These are phyloP conservation scores for Paraphaeosphaeria sporulosa DNA, from an alignment of 2,329 filamentous ascomycete genomes.

Conservation along the genomic window DNA sequence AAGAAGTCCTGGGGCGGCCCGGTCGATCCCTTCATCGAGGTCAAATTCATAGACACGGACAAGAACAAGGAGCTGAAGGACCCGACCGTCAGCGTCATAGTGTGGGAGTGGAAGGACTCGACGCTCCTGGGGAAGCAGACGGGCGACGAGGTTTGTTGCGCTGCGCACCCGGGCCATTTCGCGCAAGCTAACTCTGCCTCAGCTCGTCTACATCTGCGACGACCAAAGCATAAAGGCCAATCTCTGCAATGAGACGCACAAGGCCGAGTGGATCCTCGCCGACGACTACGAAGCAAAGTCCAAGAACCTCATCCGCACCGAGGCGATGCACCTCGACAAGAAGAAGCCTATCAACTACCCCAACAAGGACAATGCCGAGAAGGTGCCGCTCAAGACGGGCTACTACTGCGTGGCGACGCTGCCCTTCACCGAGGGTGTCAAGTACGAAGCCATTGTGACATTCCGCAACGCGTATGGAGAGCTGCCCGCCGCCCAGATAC, in stretches of 20 bases:
- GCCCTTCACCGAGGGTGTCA: constrained; percentile 67
- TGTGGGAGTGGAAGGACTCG: constrained; percentile 95
- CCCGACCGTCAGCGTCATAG: constrained; percentile 80
- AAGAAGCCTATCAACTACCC: constrained; percentile 79
- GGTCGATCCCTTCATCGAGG: constrained; percentile 86
- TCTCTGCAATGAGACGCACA: constrained; percentile 77
- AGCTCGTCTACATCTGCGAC: constrained; percentile 79
- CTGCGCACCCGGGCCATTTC: neutral
- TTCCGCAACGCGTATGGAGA: constrained; percentile 98
- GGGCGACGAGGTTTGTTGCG: constrained; percentile 34
- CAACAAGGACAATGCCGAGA: constrained; percentile 61
- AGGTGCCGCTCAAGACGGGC: constrained; percentile 71
- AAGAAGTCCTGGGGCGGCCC: constrained; percentile 86
- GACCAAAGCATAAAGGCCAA: constrained; percentile 71
- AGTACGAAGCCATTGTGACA: constrained; percentile 83
- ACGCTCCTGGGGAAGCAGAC: constrained; percentile 73
- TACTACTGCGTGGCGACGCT: constrained; percentile 94
- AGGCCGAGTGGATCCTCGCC: constrained; percentile 84
- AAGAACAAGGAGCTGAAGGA: constrained; percentile 67
- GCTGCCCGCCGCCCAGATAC: constrained; percentile 91
- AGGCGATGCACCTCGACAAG: constrained; percentile 82
- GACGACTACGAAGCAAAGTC: constrained; percentile 77
- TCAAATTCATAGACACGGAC: constrained; percentile 73
- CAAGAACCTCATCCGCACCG: constrained; percentile 75
- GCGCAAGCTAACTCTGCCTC: constrained; percentile 31